These are phyloP conservation scores for Trichoderma parareesei DNA, from an alignment of 495 filamentous ascomycete genomes.

Conservation along the genomic window DNA sequence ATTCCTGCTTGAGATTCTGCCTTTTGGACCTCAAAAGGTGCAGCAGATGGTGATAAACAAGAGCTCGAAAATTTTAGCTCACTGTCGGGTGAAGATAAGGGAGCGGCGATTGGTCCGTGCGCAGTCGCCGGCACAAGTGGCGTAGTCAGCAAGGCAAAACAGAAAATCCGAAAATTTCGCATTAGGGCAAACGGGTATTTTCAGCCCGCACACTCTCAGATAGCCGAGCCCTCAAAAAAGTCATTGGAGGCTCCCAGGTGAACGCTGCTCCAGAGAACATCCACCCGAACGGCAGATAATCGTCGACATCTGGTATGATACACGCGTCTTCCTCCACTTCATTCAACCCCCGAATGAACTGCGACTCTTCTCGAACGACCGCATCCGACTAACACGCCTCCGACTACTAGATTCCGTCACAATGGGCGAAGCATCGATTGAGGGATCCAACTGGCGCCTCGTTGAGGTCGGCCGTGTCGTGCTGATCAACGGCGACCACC, in stretches of 20 bases:
- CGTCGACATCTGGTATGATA: conserved; percentile 14
- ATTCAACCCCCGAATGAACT: conserved; percentile 18
- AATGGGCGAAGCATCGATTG: conserved; percentile 55
- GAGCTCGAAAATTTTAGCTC: conserved; percentile 7
- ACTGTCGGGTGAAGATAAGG: background rate
- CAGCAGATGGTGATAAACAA: background rate
- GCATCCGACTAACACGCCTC: conserved; percentile 12
- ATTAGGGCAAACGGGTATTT: conserved; percentile 14
- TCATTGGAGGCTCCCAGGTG: background rate
- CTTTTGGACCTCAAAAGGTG: background rate
- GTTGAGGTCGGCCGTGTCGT: conserved; percentile 97
- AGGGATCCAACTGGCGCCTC: conserved; percentile 72
- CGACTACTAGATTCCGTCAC: conserved; percentile 23
- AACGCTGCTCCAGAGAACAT: conserved; percentile 13
- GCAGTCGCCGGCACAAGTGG: background rate
- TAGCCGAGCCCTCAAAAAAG: conserved; percentile 9
- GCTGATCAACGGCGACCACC: conserved; percentile 64
- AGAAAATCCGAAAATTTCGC: conserved; percentile 9
- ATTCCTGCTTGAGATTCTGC: background rate
- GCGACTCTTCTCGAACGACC: conserved; percentile 15
- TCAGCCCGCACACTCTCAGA: conserved; percentile 11
- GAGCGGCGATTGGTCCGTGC: conserved; percentile 6
- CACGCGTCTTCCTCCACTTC: background rate
- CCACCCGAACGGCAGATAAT: conserved; percentile 11
- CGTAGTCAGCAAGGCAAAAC: conserved; percentile 10